Evolutionary conservation across 2,329 filamentous ascomycete genomes (phyloP), one percentile per base, ranked within the genome.

Genomic region (Ilyonectria destructans): DNA sequence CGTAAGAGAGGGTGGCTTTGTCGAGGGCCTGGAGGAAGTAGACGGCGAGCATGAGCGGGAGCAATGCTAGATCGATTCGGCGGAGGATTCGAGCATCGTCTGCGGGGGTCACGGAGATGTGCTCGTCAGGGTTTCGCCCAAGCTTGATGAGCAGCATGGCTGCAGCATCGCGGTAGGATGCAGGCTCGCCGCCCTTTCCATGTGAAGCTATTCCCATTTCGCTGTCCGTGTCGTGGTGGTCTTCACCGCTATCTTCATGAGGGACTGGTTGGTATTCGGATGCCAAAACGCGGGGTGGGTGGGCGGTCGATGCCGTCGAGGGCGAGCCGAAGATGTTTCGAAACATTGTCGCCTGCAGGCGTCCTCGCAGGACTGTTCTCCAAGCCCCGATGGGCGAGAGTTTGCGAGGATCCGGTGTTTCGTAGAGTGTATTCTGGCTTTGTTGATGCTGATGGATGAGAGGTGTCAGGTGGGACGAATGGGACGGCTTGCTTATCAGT

Each of bases 1-100:
- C 88, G 72, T 91, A 92, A 2, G 80, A 81, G 80, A 91, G 81
- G 0, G 88, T 89, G 0, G 88, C 86, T 77, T 92, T 92, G 80
- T 91, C 90, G 6, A 91, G 82, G 12, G 85, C 86, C 70, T 92
- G 90, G 0, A 91, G 83, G 74, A 89, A 91, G 78, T 91, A 92
- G 21, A 90, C 87, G 7, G 84, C 83, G 12, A 91, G 81, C 65
- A 92, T 86, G 58, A 85, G 76, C 1, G 81, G 78, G 8, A 85
- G 78, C 26, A 85, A 77, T 9, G 80, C 80, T 29, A 78, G 63
- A 73, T 85, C 83, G 67, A 84, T 84, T 43, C 77, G 77, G 6
- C 81, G 76, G 9, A 82, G 77, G 54, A 82, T 75, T 37, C 80
- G 78, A 4, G 75, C 74, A 49, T 82, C 75, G 55, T 82, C 80